Percentiles rank a stretch among this genome's conserved stretches.
These are phyloP conservation scores for Copromyces sp. DNA, from an alignment of 495 filamentous ascomycete genomes.

Conservation along the genomic window DNA sequence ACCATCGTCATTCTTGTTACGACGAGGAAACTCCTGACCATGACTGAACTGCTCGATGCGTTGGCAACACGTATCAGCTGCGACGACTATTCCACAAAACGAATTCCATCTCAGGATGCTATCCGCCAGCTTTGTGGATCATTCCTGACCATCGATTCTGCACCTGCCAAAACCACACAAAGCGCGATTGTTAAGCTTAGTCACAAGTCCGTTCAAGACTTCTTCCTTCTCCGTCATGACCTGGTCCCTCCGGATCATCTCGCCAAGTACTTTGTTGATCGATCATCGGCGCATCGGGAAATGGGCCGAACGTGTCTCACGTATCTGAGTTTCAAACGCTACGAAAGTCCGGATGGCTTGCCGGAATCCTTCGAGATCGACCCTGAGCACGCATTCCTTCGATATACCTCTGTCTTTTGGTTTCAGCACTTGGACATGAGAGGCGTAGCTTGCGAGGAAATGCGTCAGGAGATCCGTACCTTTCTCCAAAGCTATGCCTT, in stretches of 20 bases:
- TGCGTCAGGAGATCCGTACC: not conserved
- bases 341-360: not conserved
- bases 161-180: not conserved
- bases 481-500: not conserved
- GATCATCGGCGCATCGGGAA: not conserved
- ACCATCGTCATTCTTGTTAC: constrained; percentile 17
- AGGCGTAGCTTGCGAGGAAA: not conserved
- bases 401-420: constrained; percentile 2
- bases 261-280: not conserved
- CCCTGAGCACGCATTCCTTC: constrained; percentile 1
- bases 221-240: not conserved
- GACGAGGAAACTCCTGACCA: constrained; percentile 12
- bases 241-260: not conserved
- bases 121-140: constrained; percentile 1
- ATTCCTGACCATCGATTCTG: not conserved
- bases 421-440: not conserved
- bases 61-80: not conserved
- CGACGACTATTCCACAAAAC: not conserved
- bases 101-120: not conserved
- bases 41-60: constrained; percentile 9
- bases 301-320: not conserved
- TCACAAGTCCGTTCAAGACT: constrained; percentile 1
- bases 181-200: not conserved
- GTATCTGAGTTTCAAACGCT: not conserved
- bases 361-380: not conserved